phyloP scores from a whole-genome alignment of 345 rosid species.

The Salix caprea region DNA sequence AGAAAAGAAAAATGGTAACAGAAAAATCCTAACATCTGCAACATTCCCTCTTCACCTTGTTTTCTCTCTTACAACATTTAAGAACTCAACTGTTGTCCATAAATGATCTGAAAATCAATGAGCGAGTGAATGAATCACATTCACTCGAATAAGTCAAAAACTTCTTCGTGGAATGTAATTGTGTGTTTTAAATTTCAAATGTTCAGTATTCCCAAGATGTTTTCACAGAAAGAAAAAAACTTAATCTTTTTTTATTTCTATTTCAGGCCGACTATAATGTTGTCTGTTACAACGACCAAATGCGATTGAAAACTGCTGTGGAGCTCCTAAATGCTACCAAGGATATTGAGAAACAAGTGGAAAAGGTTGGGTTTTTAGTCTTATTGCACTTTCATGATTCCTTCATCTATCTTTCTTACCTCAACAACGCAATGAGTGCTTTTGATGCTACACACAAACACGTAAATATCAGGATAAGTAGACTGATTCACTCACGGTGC shows the following conservation, averaged over 20 bases:
- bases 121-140: neutral
- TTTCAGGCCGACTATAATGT: slow-evolving; percentile 73
- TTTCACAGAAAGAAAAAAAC: neutral
- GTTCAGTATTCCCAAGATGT: neutral
- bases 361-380: slow-evolving; percentile 39
- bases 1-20: slow-evolving; percentile 57
- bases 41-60: neutral
- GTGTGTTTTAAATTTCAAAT: neutral
- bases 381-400: neutral
- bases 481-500: slow-evolving; percentile 2
- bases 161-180: neutral
- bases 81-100: neutral
- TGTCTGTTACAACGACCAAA: slow-evolving; percentile 53
- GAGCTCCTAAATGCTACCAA: slow-evolving; percentile 72
- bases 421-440: neutral
- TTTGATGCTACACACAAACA: neutral
- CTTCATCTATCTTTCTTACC: neutral
- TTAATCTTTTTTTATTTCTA: slow-evolving; percentile 5
- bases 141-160: neutral
- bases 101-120: no score
- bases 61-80: neutral
- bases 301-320: slow-evolving; percentile 64
- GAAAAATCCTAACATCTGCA: neutral
- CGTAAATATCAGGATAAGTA: neutral
- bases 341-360: slow-evolving; percentile 62